A percentile compares a stretch with the other conserved stretches of the same genome.
These are phyloP conservation scores for Candida tunisiensis DNA, from an alignment of 1,139 yeast species.

Conservation along the genomic window DNA sequence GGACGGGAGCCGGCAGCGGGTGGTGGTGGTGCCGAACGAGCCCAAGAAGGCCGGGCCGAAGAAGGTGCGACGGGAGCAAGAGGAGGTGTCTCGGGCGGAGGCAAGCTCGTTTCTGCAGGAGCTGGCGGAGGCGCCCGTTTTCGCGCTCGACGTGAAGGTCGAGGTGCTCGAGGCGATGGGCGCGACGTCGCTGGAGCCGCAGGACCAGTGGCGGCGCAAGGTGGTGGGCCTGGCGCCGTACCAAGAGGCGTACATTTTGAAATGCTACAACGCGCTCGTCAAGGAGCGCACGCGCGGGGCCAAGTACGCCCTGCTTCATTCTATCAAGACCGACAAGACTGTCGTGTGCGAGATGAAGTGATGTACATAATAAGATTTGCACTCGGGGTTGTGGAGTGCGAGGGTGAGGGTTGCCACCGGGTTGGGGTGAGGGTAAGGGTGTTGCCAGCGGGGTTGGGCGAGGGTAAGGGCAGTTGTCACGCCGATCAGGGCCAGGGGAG, in stretches of 20 bases:
- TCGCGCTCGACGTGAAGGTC: conserved; percentile 62
- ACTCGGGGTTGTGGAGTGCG: no score
- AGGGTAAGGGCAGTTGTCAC: no score
- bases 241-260: conserved; percentile 63
- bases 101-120: conserved; percentile 36
- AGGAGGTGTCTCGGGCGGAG: conserved; percentile 52
- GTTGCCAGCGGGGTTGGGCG: no score
- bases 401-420: no score
- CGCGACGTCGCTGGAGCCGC: conserved; percentile 54
- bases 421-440: no score
- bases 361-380: no score
- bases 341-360: conserved; percentile 54
- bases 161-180: conserved; percentile 74
- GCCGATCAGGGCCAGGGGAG: no score
- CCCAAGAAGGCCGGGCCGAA: conserved; percentile 44
- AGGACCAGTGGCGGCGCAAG: conserved; percentile 76
- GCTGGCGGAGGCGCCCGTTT: conserved; percentile 48
- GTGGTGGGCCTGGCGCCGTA: conserved; percentile 59
- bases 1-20: conserved; percentile 3
- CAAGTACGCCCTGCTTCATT: conserved; percentile 55
- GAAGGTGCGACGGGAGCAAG: conserved; percentile 67
- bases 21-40: conserved; percentile 30
- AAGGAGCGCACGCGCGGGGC: conserved; percentile 61
- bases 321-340: conserved; percentile 58
- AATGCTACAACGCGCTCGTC: conserved; percentile 50